Base-by-base conservation (phyloP, 163 green algal species). In the Trebouxiophyceae sp. region DNA sequence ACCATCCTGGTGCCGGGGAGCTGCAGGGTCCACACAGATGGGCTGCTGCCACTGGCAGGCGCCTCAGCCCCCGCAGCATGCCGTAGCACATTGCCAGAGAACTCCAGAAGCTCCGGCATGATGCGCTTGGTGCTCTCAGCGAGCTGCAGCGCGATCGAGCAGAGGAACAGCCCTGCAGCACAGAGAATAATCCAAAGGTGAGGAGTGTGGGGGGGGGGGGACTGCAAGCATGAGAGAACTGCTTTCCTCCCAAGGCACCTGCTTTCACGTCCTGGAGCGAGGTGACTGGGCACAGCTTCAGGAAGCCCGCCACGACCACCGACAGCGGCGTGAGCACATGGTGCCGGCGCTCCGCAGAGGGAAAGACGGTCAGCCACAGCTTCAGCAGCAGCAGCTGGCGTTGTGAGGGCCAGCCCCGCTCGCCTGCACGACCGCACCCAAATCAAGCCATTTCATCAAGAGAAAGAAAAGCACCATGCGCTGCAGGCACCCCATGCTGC, bases 341-440 rank as follows among this genome's bases (percentile, higher is more conserved):
- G 70, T 98, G 93, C 12, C 83, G 73, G 50, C 80, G 77, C 68
- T 97, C 91, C 24, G 78, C 86, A 7, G 75, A 69, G 1, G 90
- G 89, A 75, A 96, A 98, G 28, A 97, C 71, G 16, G 68, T 71
- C 7, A 71, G 54, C 66, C 91, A 94, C 5, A 97, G 88, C 57
- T 84, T 78, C 24, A 97, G 79, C 73, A 94, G 83, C 54, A 95
- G 72, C 55, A 97, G 61, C 31, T 71, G 69, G 24, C 85, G 77
- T 4, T 67, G 16, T 1, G 71, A 61, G 0, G 89, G 85, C 89
- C 89, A 96, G 45, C 63, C 60, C 30, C n/a, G n/a, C n/a, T n/a
- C n/a, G n/a, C n/a, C n/a, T n/a, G n/a, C n/a, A n/a, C n/a, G n/a
- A n/a, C n/a, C n/a, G n/a, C n/a, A n/a, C n/a, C n/a, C n/a, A n/a